phyloP scores from a whole-genome alignment of 352 stramenopile genomes.

The Pythium oligandrum region DNA sequence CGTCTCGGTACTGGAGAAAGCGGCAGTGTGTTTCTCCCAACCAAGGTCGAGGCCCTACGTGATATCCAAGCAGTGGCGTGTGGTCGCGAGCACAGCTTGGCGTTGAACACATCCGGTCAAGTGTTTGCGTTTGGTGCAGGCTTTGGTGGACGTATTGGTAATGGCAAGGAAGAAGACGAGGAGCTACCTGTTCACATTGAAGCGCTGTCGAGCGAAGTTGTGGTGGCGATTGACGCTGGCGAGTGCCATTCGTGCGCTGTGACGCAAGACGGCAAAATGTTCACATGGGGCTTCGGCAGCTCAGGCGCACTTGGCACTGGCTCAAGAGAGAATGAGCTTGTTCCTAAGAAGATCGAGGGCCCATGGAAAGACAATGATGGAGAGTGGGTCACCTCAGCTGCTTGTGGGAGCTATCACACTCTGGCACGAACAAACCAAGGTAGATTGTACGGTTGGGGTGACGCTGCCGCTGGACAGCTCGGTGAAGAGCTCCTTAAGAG shows the following conservation, averaged over 20 bases:
- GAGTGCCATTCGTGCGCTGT: slow-evolving; percentile 80
- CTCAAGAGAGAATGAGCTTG: slow-evolving; percentile 47
- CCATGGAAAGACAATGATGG: slow-evolving; percentile 21
- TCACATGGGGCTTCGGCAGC: slow-evolving; percentile 83
- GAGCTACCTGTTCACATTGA: slow-evolving; percentile 39
- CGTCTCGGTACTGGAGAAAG: slow-evolving; percentile 77
- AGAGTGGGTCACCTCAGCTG: slow-evolving; percentile 27
- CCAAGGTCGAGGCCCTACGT: slow-evolving; percentile 45
- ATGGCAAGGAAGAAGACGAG: slow-evolving; percentile 53
- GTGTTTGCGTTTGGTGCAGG: slow-evolving; percentile 76
- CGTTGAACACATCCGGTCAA: slow-evolving; percentile 37
- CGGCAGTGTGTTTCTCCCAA: slow-evolving; percentile 52
- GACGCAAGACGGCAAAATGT: slow-evolving; percentile 58
- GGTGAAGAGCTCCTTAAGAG: slow-evolving; percentile 38
- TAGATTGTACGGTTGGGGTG: slow-evolving; percentile 71
- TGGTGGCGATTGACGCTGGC: slow-evolving; percentile 59
- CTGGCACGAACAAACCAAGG: slow-evolving; percentile 44
- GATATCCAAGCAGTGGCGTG: slow-evolving; percentile 57
- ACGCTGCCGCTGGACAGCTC: slow-evolving; percentile 67
- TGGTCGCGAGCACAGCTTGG: slow-evolving; percentile 79
- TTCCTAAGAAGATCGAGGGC: slow-evolving; percentile 32
- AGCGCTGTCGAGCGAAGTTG: slow-evolving; percentile 26
- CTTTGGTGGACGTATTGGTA: slow-evolving; percentile 72
- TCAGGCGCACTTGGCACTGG: slow-evolving; percentile 74
- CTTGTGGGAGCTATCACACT: slow-evolving; percentile 78